These are phyloP conservation scores for Aschersonia sp. DNA, from an alignment of 2,329 filamentous ascomycete genomes.

Conservation along the genomic window DNA sequence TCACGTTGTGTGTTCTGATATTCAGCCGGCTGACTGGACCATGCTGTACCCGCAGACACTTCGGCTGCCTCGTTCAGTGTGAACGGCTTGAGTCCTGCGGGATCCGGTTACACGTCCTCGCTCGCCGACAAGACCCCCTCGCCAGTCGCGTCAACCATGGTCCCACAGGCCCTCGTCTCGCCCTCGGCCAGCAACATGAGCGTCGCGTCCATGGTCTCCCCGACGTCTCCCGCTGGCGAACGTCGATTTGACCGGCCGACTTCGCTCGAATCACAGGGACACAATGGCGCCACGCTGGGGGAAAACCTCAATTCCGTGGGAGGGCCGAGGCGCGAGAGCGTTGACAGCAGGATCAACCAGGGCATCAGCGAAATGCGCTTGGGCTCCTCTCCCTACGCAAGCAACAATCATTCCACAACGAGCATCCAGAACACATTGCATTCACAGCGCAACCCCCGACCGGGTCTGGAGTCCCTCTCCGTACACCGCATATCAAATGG, in stretches of 20 bases:
- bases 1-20: too few relatives aligned
- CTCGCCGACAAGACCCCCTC: slow-evolving; percentile 48
- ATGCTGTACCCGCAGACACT: slow-evolving; percentile 14
- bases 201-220: slow-evolving; percentile 51
- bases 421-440: slow-evolving; percentile 60
- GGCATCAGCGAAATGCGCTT: slow-evolving; percentile 56
- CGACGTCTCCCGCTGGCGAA: slow-evolving; percentile 31
- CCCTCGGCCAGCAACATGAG: slow-evolving; percentile 47
- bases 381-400: slow-evolving; percentile 54
- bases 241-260: slow-evolving; percentile 28
- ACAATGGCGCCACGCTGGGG: slow-evolving; percentile 15
- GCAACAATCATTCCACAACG: slow-evolving; percentile 61
- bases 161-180: slow-evolving; percentile 38
- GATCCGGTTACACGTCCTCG: slow-evolving; percentile 33
- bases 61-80: slow-evolving; percentile 23
- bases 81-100: slow-evolving; percentile 24
- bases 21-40: not conserved
- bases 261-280: slow-evolving; percentile 18
- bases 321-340: slow-evolving; percentile 50
- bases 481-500: slow-evolving; percentile 49
- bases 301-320: slow-evolving; percentile 25
- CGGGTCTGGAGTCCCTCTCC: slow-evolving; percentile 34
- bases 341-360: slow-evolving; percentile 65
- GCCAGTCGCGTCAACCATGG: slow-evolving; percentile 35
- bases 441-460: slow-evolving; percentile 47